Evolutionary conservation across 2,329 filamentous ascomycete genomes (phyloP), one percentile per base, ranked within the genome.

Genomic region (Neofusicoccum umdonicola): DNA sequence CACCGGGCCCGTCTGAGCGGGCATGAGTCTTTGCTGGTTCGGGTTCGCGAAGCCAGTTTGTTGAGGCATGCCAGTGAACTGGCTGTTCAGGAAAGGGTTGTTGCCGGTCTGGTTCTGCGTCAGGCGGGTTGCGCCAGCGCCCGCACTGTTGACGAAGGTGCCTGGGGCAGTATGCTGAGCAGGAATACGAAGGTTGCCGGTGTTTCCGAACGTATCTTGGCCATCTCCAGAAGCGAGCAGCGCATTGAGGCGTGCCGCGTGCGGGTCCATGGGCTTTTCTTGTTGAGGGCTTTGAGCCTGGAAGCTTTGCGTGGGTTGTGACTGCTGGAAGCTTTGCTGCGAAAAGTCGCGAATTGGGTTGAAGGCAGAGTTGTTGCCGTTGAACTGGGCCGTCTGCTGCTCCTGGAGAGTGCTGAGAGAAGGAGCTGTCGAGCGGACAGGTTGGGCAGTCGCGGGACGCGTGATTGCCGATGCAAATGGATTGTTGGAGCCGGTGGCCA

Each of bases 161-260:
- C 94, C 95, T 0, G 95, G 95, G 1, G 95, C 93, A 0, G 95
- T 99, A 77, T 99, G 95, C 76, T 99, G 95, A 2, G 95, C 89
- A 1, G 95, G 95, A 68, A 99, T 96, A 77, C 95, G 93, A 52
- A 97, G 84, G 68, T 98, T 92, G 69, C 95, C 95, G n/a, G 92
- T 92, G 76, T 99, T 99, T 69, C 95, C 95, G 76, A 96, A 99
- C 0, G 95, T 99, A 75, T 99, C 95, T 82, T 96, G 91, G 27
- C 95, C 95, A 65, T 99, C 95, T 68, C 95, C 93, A 27, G 85
- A 88, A 3, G 93, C 86, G 50, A 99, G 87, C 39, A 99, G 87
- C 1, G 90, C 86, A 75, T 98, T 98, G 69, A 99, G 89, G 73
- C 87, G 90, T 22, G 90, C 88, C 65, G 86, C 80, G 68, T 88